Base-by-base conservation (phyloP, 208 protist genomes). In the Tritrichomonas foetus region DNA sequence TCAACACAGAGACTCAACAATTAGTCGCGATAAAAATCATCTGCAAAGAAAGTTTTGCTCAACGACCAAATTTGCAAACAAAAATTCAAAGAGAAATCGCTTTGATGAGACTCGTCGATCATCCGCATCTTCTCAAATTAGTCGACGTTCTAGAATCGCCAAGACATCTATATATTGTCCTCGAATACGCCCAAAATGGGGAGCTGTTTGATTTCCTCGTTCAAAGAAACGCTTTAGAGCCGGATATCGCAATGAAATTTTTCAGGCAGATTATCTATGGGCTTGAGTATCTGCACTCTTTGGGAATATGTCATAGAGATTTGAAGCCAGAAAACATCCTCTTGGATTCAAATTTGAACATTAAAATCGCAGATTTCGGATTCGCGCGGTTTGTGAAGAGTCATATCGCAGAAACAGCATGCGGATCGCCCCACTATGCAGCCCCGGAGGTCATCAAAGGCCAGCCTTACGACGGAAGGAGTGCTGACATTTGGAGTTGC, bases 271-370 rank as follows among this genome's bases (percentile, higher is more conserved):
- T 94, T 1, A 41, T 94, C 39, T 41, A 50, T 61, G 94, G 66
- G 16, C 20, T 94, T 47, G 53, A 92, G 66, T 94, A 93, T 93
- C 39, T 93, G 1, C 94, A 94, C 36, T 25, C 27, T 9, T 50
- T 93, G 11, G 47, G 33, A 30, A 94, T 94, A 78, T 78, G 47
- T 33, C 94, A 94, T 75, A 25, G 92, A 33, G 82, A 94, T 33
- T 30, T 94, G 5, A 94, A 94, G 49, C 94, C 94, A 14, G 94
- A 94, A 55, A 94, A 94, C 27, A 72, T 93, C 5, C 39, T 93
- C 5, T 22, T 93, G 0, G 55, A 93, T 72, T 8, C 66, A 44
- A 13, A 50, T 16, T 53, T 74, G 20, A 13, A 72, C 36, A 47
- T 93, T 25, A 93, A 69, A 41, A 93, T 93, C 22, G 55, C 55